Evolutionary conservation across 2,329 filamentous ascomycete genomes (phyloP).

Genomic region (Ascochyta viciae-villosae): DNA sequence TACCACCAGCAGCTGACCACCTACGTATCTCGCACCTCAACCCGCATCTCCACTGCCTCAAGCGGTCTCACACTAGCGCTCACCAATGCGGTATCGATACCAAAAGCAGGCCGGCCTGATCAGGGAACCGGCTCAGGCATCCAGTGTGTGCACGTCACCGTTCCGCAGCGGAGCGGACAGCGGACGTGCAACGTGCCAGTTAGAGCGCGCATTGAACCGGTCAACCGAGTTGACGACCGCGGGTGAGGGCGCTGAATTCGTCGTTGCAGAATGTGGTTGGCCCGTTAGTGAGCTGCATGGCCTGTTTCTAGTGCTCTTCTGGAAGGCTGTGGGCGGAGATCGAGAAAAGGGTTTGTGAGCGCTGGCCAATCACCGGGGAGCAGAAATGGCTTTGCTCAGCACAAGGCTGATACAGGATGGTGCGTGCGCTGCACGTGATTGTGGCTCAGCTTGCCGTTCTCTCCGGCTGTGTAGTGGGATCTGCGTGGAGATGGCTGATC

Average conservation of each 20-base stretch:
- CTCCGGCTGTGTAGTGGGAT: slow-evolving; percentile 1
- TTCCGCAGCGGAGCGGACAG: not conserved
- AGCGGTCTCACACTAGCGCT: slow-evolving; percentile 6
- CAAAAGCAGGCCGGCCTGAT: not conserved
- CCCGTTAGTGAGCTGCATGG: not conserved
- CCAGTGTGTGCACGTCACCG: not conserved
- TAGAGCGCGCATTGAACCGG: not conserved
- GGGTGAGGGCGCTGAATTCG: not conserved
- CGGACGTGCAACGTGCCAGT: no score
- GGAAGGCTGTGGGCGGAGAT: slow-evolving; percentile 10
- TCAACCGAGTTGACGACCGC: not conserved
- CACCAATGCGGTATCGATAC: not conserved
- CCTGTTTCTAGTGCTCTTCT: slow-evolving; percentile 6
- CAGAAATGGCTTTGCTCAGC: not conserved
- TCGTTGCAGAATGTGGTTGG: not conserved
- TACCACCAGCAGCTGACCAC: slow-evolving; percentile 7
- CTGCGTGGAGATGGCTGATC: not conserved
- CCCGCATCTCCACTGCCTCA: slow-evolving; percentile 2
- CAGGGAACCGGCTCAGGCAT: not conserved
- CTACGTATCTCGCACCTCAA: not conserved
- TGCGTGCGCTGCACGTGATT: not conserved
- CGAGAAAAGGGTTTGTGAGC: not conserved
- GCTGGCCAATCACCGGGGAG: not conserved
- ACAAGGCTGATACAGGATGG: not conserved
- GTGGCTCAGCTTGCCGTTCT: slow-evolving; percentile 11